Evolutionary conservation across 1,139 yeast genomes (phyloP).

Genomic region (Pichia sp.): DNA sequence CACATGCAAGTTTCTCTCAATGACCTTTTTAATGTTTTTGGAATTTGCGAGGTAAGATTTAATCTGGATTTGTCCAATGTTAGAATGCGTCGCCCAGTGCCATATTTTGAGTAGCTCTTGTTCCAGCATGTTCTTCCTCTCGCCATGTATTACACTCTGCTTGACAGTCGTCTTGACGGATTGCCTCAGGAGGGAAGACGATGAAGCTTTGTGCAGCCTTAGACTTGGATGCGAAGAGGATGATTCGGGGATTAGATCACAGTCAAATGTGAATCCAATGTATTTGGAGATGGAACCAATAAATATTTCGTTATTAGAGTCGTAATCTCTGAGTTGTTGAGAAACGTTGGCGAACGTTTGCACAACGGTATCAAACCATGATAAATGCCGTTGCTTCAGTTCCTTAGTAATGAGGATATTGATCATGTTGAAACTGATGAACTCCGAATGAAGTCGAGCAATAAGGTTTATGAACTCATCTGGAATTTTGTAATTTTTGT

Average conservation of each 20-base stretch:
- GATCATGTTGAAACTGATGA: slow-evolving; percentile 10
- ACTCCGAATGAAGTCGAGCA: slow-evolving; percentile 6
- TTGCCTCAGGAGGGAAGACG: slow-evolving; percentile 1
- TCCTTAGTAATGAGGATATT: slow-evolving; percentile 10
- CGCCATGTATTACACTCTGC: slow-evolving; percentile 12
- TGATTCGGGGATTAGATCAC: slow-evolving; percentile 8
- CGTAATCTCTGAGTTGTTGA: slow-evolving; percentile 6
- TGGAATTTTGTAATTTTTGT: slow-evolving; percentile 2
- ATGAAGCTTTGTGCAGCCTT: background rate
- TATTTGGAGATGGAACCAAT: slow-evolving; percentile 11
- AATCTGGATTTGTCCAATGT: slow-evolving; percentile 10
- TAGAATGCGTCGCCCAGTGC: slow-evolving; percentile 6
- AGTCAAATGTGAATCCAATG: slow-evolving; percentile 12
- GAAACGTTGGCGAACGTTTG: slow-evolving; percentile 1
- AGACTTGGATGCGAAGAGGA: too few species aligned
- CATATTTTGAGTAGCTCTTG: slow-evolving; percentile 10
- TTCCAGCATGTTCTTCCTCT: slow-evolving; percentile 10
- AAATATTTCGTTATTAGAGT: slow-evolving; percentile 5
- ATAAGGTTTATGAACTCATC: slow-evolving; percentile 6
- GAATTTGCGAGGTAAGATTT: slow-evolving; percentile 11
- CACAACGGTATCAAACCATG: slow-evolving; percentile 9
- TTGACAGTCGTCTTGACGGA: slow-evolving; percentile 5
- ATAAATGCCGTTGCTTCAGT: slow-evolving; percentile 6
- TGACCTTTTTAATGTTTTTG: slow-evolving; percentile 5
- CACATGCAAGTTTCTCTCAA: slow-evolving; percentile 3